A percentile compares a stretch with the other conserved stretches of the same genome.
phyloP scores from a whole-genome alignment of 2,329 filamentous ascomycete species.

The Cytospora chrysosperma region DNA sequence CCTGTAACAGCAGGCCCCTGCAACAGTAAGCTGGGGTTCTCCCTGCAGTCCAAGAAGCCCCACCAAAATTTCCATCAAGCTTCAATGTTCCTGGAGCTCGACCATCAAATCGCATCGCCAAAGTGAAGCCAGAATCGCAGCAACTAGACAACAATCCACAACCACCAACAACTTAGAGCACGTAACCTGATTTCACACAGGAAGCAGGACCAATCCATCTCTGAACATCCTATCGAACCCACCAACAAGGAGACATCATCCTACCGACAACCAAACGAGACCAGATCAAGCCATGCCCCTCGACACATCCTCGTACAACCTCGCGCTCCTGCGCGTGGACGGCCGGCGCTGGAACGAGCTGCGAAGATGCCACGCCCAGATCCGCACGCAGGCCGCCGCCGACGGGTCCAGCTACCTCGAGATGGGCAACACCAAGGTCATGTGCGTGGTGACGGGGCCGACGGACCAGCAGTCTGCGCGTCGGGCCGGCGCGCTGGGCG shows the following conservation, averaged over 20 bases:
- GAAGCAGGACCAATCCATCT: too few species aligned
- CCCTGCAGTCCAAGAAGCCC: not conserved
- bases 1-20: not conserved
- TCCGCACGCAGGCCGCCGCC: conserved; percentile 87
- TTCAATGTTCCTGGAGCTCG: conserved; percentile 14
- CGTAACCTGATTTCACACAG: too few species aligned
- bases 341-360: conserved; percentile 96
- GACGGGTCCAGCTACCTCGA: conserved; percentile 93
- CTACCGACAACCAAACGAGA: not conserved
- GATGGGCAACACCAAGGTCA: conserved; percentile 96
- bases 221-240: not conserved
- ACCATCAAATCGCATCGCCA: not conserved
- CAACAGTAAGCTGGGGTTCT: not conserved
- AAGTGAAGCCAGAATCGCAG: not conserved
- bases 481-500: conserved; percentile 46
- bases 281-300: conserved; percentile 70
- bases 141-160: not conserved
- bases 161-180: too few species aligned
- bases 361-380: conserved; percentile 81
- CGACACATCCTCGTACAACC: conserved; percentile 86
- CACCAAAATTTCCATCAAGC: conserved; percentile 19
- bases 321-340: conserved; percentile 80
- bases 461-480: conserved; percentile 54
- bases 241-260: not conserved
- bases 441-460: conserved; percentile 88